phyloP scores from a whole-genome alignment of 805 yeast genomes.

The Ogataea minuta region DNA sequence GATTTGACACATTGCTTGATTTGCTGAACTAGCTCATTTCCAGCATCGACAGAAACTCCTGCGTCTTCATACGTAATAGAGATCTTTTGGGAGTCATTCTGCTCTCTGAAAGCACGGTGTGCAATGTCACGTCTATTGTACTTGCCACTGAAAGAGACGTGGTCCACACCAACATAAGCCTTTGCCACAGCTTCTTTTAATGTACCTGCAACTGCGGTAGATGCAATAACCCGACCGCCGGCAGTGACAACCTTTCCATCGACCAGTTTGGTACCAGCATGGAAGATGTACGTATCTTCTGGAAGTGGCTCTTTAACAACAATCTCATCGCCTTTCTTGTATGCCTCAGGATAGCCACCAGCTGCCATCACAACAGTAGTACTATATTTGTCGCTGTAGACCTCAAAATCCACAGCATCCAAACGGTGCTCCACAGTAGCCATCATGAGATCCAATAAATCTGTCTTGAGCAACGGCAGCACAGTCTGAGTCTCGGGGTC shows the following conservation, averaged over 20 bases:
- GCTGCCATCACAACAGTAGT: constrained; percentile 97
- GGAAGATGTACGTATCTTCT: constrained; percentile 74
- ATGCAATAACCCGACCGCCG: constrained; percentile 97
- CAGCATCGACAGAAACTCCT: constrained; percentile 97
- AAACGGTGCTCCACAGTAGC: constrained; percentile 94
- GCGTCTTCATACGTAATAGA: constrained; percentile 88
- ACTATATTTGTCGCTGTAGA: constrained; percentile 59
- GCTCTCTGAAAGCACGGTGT: constrained; percentile 83
- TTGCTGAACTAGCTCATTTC: constrained; percentile 84
- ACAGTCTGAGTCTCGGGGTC: constrained; percentile 99
- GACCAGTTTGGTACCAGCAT: constrained; percentile 81
- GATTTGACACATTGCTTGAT: constrained; percentile 89
- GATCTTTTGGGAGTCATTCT: constrained; percentile 26
- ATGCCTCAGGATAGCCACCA: constrained; percentile 92
- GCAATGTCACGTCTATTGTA: constrained; percentile 94
- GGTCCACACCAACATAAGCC: constrained; percentile 83
- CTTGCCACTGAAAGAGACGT: constrained; percentile 68
- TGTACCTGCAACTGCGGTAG: constrained; percentile 78
- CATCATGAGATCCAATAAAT: constrained; percentile 84
- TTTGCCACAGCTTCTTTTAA: constrained; percentile 77
- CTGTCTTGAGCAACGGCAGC: constrained; percentile 85
- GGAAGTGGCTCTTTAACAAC: constrained; percentile 49
- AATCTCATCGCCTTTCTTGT: constrained; percentile 83
- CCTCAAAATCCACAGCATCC: constrained; percentile 67
- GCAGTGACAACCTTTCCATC: constrained; percentile 70